Conservation (phyloP, 345 rosid species). For the Atalantia buxifolia region DNA sequence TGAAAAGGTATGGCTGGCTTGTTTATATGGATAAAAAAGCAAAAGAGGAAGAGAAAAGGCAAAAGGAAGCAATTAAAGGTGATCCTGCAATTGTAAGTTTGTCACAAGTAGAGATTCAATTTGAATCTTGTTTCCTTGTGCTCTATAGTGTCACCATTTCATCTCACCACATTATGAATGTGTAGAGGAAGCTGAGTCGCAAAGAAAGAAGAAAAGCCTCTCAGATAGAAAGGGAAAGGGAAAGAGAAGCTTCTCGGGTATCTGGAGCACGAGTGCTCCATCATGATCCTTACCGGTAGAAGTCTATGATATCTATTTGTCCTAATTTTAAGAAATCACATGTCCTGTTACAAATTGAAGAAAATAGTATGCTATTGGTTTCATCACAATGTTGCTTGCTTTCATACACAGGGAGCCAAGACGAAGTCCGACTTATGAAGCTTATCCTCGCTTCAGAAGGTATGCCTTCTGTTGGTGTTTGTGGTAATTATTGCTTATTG, state of each 20-base stretch:
- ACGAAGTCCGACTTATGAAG: conserved; percentile 94
- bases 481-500: not conserved
- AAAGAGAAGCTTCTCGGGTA: conserved; percentile 68
- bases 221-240: conserved; percentile 89
- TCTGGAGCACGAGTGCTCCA: conserved; percentile 65
- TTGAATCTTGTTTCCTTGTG: conserved; percentile 5
- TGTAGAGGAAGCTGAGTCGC: conserved; percentile 90
- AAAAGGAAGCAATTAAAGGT: conserved; percentile 93
- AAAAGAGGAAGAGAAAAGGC: conserved; percentile 91
- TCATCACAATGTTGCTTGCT: conserved; percentile 18
- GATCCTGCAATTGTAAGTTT: conserved; percentile 95
- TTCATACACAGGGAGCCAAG: conserved; percentile 60
- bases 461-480: conserved; percentile 16
- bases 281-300: conserved; percentile 89
- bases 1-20: conserved; percentile 96
- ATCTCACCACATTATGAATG: conserved; percentile 18
- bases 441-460: conserved; percentile 90
- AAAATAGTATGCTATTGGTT: not conserved
- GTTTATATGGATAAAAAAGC: conserved; percentile 95
- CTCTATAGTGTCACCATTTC: not conserved
- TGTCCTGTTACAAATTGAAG: not conserved
- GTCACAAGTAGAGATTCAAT: conserved; percentile 1
- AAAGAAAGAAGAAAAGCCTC: conserved; percentile 98
- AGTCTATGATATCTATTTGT: not conserved
- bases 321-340: not conserved